These are phyloP conservation scores for Escovopsis weberi DNA, from an alignment of 2,329 filamentous ascomycete genomes.

Conservation along the genomic window DNA sequence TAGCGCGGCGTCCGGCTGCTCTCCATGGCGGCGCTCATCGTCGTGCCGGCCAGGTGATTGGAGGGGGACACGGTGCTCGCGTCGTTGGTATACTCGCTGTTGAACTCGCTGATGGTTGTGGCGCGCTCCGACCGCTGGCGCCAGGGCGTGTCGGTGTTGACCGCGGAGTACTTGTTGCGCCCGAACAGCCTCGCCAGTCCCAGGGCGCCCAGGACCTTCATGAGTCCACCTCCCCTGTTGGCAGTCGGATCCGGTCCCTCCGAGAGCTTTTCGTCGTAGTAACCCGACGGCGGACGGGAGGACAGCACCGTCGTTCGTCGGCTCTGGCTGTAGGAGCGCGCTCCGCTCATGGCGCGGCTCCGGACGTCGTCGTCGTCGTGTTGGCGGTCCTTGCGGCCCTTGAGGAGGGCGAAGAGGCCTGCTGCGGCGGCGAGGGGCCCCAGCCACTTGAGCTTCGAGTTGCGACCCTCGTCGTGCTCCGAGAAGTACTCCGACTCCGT, in stretches of 20 bases:
- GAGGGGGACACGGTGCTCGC: conserved; percentile 33
- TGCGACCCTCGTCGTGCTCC: conserved; percentile 16
- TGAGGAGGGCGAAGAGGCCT: conserved; percentile 31
- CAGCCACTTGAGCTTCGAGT: conserved; percentile 28
- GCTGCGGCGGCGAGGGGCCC: conserved; percentile 38
- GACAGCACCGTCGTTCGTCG: conserved; percentile 35
- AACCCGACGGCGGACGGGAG: conserved; percentile 41
- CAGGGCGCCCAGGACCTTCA: conserved; percentile 43
- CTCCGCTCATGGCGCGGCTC: conserved; percentile 27
- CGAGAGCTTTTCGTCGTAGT: conserved; percentile 51
- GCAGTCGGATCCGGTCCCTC: conserved; percentile 26
- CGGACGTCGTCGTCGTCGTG: conserved; percentile 20
- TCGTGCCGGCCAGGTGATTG: conserved; percentile 27
- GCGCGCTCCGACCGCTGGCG: conserved; percentile 26
- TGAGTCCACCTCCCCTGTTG: conserved; percentile 37
- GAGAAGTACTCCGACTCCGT: conserved; percentile 28
- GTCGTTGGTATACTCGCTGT: conserved; percentile 31
- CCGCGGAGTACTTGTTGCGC: conserved; percentile 42
- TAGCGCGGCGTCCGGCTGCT: conserved; percentile 22
- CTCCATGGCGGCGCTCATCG: conserved; percentile 32
- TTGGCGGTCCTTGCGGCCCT: conserved; percentile 21
- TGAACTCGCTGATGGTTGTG: conserved; percentile 33
- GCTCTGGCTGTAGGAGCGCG: conserved; percentile 20
- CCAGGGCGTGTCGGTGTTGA: conserved; percentile 46
- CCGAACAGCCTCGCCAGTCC: conserved; percentile 50